Conservation (phyloP, 805 yeast species). For the Sporopachydermia lactativora region DNA sequence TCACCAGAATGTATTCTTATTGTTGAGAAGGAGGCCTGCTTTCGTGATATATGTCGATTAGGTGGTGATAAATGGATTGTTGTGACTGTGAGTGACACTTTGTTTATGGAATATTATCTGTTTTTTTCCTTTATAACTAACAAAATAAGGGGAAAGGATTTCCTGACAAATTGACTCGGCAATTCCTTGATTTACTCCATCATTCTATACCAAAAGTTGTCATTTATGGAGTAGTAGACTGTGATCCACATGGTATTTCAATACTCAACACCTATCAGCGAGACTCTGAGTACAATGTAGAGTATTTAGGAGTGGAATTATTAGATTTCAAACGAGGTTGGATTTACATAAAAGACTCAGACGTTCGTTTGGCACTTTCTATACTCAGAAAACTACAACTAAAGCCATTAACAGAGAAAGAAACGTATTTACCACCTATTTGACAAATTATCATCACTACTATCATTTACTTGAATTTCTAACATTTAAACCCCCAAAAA, state of each 20-base stretch:
- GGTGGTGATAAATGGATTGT: not conserved
- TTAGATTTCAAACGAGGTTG: slow-evolving; percentile 24
- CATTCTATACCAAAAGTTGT: slow-evolving; percentile 21
- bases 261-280: slow-evolving; percentile 29
- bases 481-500: slow-evolving; percentile 7
- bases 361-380: slow-evolving; percentile 18
- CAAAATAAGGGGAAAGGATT: slow-evolving; percentile 39
- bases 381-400: slow-evolving; percentile 14
- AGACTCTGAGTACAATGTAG: slow-evolving; percentile 10
- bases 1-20: slow-evolving; percentile 23
- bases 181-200: slow-evolving; percentile 22
- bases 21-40: slow-evolving; percentile 33
- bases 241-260: slow-evolving; percentile 50
- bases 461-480: too few species aligned
- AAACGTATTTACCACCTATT: not conserved
- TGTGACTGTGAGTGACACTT: not conserved
- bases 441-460: too few species aligned
- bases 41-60: slow-evolving; percentile 3
- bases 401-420: not conserved
- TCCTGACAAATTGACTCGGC: slow-evolving; percentile 43
- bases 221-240: slow-evolving; percentile 38
- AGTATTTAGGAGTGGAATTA: slow-evolving; percentile 28
- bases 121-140: slow-evolving; percentile 3
- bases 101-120: slow-evolving; percentile 3
- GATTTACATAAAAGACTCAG: slow-evolving; percentile 16